phyloP scores from a whole-genome alignment of 2,329 filamentous ascomycete species.

The Chaetomium sp. region DNA sequence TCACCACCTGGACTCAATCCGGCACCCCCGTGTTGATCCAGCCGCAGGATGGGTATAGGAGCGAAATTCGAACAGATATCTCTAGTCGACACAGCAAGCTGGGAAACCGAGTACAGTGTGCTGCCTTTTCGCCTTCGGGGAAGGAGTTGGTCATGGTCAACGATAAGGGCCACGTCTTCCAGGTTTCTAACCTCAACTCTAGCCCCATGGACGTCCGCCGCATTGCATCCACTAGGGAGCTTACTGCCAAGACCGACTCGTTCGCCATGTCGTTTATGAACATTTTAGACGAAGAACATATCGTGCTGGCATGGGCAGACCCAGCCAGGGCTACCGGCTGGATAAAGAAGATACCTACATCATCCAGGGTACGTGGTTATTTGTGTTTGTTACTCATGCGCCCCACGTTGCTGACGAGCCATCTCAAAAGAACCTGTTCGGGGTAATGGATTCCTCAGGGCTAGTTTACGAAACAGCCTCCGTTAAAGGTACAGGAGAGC shows the following conservation, averaged over 20 bases:
- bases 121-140: conserved; percentile 44
- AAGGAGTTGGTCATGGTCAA: conserved; percentile 46
- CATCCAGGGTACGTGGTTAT: conserved; percentile 16
- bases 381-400: background rate
- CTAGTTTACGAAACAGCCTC: conserved; percentile 16
- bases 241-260: conserved; percentile 43
- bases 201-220: conserved; percentile 43
- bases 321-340: conserved; percentile 39
- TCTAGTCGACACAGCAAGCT: conserved; percentile 40
- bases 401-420: background rate
- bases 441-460: conserved; percentile 11
- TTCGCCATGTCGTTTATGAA: conserved; percentile 45
- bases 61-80: conserved; percentile 40
- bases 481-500: conserved; percentile 5
- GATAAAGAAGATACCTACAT: conserved; percentile 39
- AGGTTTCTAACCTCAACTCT: conserved; percentile 44
- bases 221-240: conserved; percentile 42
- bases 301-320: conserved; percentile 47
- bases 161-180: conserved; percentile 45
- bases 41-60: conserved; percentile 42
- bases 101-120: conserved; percentile 45
- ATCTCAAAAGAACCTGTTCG: conserved; percentile 14
- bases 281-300: conserved; percentile 42
- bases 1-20: conserved; percentile 48
- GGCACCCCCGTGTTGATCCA: conserved; percentile 45